phyloP scores from a whole-genome alignment of 306 rosid species.

The Cicer chorassanicum region DNA sequence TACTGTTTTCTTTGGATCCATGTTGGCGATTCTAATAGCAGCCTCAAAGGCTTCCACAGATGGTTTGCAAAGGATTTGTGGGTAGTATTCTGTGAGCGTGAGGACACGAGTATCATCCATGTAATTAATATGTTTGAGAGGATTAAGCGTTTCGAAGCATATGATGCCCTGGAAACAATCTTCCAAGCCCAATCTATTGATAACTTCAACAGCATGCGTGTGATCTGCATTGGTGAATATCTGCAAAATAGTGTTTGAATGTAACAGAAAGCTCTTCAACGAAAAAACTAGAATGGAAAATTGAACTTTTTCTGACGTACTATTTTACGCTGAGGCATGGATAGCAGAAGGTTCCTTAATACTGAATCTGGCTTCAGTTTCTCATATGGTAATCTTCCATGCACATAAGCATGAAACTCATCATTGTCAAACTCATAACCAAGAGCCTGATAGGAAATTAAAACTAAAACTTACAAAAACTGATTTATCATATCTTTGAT shows the following conservation, averaged over 20 bases:
- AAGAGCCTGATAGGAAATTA: conserved; percentile 56
- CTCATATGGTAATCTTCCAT: conserved; percentile 80
- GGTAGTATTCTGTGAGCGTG: conserved; percentile 18
- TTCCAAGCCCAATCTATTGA: conserved; percentile 67
- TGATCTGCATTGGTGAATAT: conserved; percentile 84
- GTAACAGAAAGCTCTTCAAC: conserved; percentile 2
- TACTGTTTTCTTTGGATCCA: conserved; percentile 73
- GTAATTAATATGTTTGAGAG: conserved; percentile 45
- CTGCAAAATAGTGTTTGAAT: conserved; percentile 51
- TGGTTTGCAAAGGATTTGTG: conserved; percentile 74
- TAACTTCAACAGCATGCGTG: conserved; percentile 71
- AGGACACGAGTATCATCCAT: conserved; percentile 8
- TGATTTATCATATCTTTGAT: conserved; percentile 8
- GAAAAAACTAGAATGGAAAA: conserved; percentile 11
- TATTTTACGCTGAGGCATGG: conserved; percentile 87
- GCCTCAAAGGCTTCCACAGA: conserved; percentile 72
- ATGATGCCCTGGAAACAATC: conserved; percentile 85
- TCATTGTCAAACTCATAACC: conserved; percentile 81
- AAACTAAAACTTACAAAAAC: conserved; percentile 10
- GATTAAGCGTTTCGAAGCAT: conserved; percentile 92
- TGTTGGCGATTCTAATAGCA: conserved; percentile 64
- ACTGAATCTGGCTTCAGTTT: conserved; percentile 68
- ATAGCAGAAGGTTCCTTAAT: conserved; percentile 78
- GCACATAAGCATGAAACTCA: conserved; percentile 74
- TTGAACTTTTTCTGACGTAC: conserved; percentile 50